Evolutionary conservation across 192 early-diverging fungal genomes (phyloP).

Genomic region (Backusella sp.): DNA sequence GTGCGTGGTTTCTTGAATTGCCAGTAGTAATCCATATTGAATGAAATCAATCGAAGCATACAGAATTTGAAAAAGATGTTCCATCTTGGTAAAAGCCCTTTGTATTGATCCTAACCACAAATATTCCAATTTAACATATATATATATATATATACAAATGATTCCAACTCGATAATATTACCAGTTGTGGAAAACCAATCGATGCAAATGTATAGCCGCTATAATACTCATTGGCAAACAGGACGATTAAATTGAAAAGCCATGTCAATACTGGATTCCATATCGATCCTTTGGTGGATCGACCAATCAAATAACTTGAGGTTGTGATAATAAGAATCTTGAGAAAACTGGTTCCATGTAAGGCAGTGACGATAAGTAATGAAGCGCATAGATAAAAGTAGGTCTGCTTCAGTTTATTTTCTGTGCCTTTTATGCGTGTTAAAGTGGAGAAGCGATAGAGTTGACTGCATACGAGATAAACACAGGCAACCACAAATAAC

Average conservation of each 20-base stretch:
- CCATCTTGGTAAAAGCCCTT: conserved; percentile 80
- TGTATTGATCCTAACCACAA: conserved; percentile 51
- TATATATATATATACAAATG: not conserved
- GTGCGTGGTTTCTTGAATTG: conserved; percentile 10
- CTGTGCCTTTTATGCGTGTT: conserved; percentile 22
- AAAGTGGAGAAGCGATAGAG: conserved; percentile 36
- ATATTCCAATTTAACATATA: too few species aligned
- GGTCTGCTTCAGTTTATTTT: conserved; percentile 29
- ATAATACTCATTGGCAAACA: conserved; percentile 78
- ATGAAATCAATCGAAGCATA: conserved; percentile 90
- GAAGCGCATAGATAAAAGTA: conserved; percentile 60
- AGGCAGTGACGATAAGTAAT: conserved; percentile 56
- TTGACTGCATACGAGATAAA: conserved; percentile 53
- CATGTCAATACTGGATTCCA: conserved; percentile 71
- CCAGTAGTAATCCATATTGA: conserved; percentile 94
- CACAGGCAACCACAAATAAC: conserved; percentile 41
- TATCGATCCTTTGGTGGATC: conserved; percentile 44
- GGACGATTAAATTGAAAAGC: conserved; percentile 73
- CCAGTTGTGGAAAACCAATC: conserved; percentile 6
- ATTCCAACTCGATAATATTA: not conserved
- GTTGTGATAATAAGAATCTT: conserved; percentile 67
- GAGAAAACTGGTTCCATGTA: conserved; percentile 70
- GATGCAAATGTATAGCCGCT: conserved; percentile 62
- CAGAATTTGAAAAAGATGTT: conserved; percentile 86
- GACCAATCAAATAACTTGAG: conserved; percentile 67